Conservation (phyloP, 371 early-diverging fungal species). For the Fennellomyces sp. region DNA sequence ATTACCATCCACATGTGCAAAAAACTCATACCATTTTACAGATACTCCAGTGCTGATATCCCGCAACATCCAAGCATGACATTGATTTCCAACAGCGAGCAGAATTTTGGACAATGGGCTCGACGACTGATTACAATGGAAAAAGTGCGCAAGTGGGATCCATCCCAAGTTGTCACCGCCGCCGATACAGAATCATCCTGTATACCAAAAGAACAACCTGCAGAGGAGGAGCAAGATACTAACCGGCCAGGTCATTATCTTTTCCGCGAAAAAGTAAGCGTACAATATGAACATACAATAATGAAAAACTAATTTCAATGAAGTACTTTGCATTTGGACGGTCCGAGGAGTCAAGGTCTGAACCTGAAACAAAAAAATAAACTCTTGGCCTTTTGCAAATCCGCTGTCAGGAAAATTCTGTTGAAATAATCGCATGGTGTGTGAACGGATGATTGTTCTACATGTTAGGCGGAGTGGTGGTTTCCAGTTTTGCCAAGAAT, state of each 20-base stretch:
- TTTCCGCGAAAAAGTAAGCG: constrained; percentile 51
- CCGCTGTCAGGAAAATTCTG: no score
- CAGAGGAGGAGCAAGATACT: constrained; percentile 30
- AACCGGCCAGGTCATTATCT: constrained; percentile 49
- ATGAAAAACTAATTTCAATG: no score
- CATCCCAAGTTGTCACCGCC: not conserved
- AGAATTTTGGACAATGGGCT: constrained; percentile 93
- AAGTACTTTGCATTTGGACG: not conserved
- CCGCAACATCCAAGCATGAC: constrained; percentile 85
- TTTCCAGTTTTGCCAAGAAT: no score
- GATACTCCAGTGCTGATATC: constrained; percentile 76
- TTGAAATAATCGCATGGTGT: no score
- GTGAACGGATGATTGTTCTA: no score
- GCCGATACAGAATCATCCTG: not conserved
- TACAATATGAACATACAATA: not conserved
- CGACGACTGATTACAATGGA: constrained; percentile 96
- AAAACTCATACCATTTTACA: constrained; percentile 4
- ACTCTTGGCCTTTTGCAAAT: not conserved
- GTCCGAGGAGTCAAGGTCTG: not conserved
- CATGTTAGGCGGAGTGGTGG: no score
- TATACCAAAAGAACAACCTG: constrained; percentile 6
- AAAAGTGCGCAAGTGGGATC: constrained; percentile 56
- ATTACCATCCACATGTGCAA: no score
- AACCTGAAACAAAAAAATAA: constrained; percentile 1
- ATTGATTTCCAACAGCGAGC: constrained; percentile 87